Conservation (phyloP, 257 asterid genomes). For the Nicotiana knightiana region DNA sequence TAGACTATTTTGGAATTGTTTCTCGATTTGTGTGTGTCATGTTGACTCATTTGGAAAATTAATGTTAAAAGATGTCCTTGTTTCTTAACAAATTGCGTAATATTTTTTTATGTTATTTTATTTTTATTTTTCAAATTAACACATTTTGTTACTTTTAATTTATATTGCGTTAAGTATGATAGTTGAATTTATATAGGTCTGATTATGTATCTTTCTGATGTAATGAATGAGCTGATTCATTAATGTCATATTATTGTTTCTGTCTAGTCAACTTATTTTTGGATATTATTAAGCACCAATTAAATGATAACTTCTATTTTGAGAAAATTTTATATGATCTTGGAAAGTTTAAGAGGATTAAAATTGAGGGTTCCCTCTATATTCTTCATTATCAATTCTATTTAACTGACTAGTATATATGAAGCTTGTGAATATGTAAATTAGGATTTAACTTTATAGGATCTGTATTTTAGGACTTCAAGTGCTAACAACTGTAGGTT, state of each 20-base stretch:
- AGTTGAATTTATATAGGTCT: not conserved
- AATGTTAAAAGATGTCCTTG: not conserved
- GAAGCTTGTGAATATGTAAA: not conserved
- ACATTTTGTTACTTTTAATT: too few species aligned
- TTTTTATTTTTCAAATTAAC: not conserved
- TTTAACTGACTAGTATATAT: not conserved
- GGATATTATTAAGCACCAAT: not conserved
- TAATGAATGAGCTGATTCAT: constrained; percentile 10
- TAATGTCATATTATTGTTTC: not conserved
- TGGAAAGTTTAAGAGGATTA: not conserved
- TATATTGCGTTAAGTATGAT: not conserved
- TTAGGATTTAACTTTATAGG: too few species aligned
- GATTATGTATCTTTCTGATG: not conserved
- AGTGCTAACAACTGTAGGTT: too few species aligned
- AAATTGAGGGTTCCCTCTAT: not conserved
- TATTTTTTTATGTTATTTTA: not conserved
- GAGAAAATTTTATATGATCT: not conserved
- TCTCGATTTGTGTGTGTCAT: too few species aligned
- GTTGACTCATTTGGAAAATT: not conserved
- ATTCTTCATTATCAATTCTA: not conserved
- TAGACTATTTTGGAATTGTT: not conserved
- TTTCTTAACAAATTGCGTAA: not conserved
- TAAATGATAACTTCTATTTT: not conserved
- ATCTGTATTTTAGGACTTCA: too few species aligned
- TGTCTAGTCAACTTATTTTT: not conserved